These are phyloP conservation scores for Arctium minus DNA, from an alignment of 129 eudicot species.

Conservation along the genomic window DNA sequence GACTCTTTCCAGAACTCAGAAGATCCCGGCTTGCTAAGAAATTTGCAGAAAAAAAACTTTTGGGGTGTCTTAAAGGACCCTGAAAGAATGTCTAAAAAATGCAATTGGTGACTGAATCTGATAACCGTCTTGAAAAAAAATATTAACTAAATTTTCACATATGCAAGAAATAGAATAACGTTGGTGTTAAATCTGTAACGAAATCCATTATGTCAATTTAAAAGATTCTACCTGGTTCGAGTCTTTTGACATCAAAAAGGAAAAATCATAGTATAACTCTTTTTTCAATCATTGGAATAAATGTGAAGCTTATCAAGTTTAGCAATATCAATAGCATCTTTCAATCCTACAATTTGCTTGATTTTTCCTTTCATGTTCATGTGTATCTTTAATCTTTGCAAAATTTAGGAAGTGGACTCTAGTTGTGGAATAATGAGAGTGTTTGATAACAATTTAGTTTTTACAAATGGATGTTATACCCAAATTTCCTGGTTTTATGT, in stretches of 20 bases:
- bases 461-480: not conserved
- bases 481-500: not conserved
- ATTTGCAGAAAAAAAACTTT: not conserved
- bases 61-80: not conserved
- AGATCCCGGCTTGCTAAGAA: not conserved
- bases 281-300: too few species aligned
- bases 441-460: too few species aligned
- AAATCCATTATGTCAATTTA: too few species aligned
- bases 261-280: not conserved
- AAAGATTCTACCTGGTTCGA: not conserved
- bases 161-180: not conserved
- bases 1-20: not conserved
- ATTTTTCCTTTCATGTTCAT: not conserved
- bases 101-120: not conserved
- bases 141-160: not conserved
- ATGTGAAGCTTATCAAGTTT: not conserved
- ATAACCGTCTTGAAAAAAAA: not conserved
- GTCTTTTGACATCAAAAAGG: not conserved
- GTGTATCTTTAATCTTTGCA: not conserved
- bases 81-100: not conserved
- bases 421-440: too few species aligned
- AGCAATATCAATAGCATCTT: not conserved
- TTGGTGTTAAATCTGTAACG: not conserved
- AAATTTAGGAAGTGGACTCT: not conserved
- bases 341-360: not conserved